phyloP scores from a whole-genome alignment of 2,329 filamentous ascomycete genomes.

The Fusarium lyarnte region DNA sequence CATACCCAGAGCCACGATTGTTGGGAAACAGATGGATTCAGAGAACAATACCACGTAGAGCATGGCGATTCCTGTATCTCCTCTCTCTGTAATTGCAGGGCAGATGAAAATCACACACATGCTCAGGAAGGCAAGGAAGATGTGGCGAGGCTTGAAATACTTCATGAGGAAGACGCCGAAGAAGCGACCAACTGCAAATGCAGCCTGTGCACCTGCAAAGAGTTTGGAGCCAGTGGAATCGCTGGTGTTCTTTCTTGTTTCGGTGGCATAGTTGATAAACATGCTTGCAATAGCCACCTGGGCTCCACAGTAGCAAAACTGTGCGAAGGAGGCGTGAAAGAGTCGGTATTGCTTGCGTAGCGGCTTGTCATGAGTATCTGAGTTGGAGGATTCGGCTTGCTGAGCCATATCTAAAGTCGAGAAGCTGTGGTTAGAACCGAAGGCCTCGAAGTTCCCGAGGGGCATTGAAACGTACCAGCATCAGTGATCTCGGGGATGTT shows the following conservation, averaged over 20 bases:
- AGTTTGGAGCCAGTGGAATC: slow-evolving; percentile 69
- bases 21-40: slow-evolving; percentile 83
- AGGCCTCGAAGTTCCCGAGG: fast-evolving
- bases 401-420: slow-evolving; percentile 66
- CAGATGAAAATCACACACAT: slow-evolving; percentile 70
- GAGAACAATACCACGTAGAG: slow-evolving; percentile 80
- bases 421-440: background rate
- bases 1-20: slow-evolving; percentile 81
- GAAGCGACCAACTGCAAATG: slow-evolving; percentile 79
- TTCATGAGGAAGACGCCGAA: slow-evolving; percentile 73
- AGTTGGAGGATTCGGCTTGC: slow-evolving; percentile 64
- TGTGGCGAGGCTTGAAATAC: slow-evolving; percentile 69
- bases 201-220: slow-evolving; percentile 78
- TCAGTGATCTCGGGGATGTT: slow-evolving; percentile 76
- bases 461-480: slow-evolving; percentile 44
- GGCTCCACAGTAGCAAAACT: slow-evolving; percentile 82
- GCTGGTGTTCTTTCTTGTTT: slow-evolving; percentile 64
- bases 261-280: slow-evolving; percentile 77
- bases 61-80: slow-evolving; percentile 64
- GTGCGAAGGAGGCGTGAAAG: slow-evolving; percentile 78
- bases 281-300: slow-evolving; percentile 73
- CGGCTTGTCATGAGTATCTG: slow-evolving; percentile 66
- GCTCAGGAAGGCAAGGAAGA: slow-evolving; percentile 74
- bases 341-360: slow-evolving; percentile 77
- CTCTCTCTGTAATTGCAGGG: slow-evolving; percentile 57